Conservation (phyloP, 805 yeast species). For the Metschnikowia lochheadii region DNA sequence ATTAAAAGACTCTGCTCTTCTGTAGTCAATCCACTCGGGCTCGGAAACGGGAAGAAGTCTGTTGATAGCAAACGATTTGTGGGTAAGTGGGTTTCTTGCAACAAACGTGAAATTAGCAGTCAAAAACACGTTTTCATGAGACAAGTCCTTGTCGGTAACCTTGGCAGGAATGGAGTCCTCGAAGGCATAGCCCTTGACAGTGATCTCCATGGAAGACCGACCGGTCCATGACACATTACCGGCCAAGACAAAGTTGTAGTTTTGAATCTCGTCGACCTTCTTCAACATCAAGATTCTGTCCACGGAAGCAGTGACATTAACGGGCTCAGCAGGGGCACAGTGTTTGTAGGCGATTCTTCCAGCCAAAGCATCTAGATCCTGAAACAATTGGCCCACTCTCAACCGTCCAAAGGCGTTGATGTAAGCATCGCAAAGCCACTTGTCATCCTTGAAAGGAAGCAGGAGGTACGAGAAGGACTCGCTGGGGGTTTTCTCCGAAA, state of each 20-base stretch:
- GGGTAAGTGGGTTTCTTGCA: constrained; percentile 92
- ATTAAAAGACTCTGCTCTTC: constrained; percentile 85
- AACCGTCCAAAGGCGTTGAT: constrained; percentile 88
- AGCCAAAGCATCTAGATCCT: constrained; percentile 90
- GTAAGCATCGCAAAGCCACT: constrained; percentile 79
- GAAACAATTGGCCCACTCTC: constrained; percentile 89
- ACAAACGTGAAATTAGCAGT: constrained; percentile 94
- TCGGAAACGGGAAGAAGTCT: constrained; percentile 71
- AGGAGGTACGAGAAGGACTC: constrained; percentile 72
- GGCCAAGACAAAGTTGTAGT: constrained; percentile 74
- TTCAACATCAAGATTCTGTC: constrained; percentile 86
- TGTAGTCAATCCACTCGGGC: constrained; percentile 75
- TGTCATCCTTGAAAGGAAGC: constrained; percentile 81
- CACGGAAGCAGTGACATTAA: constrained; percentile 92
- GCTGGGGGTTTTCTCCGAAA: constrained; percentile 66
- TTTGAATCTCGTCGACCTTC: constrained; percentile 71
- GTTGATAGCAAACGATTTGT: constrained; percentile 82
- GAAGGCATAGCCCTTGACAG: constrained; percentile 81
- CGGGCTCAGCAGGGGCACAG: constrained; percentile 93
- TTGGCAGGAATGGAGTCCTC: constrained; percentile 50
- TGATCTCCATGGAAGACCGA: constrained; percentile 89
- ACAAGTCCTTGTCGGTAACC: constrained; percentile 54
- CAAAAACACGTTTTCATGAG: constrained; percentile 66
- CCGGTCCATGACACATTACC: constrained; percentile 97
- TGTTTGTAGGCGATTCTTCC: constrained; percentile 92